These are phyloP conservation scores for Papiliotrema fonsecae DNA, from an alignment of 1,284 basidiomycete species.

Conservation along the genomic window DNA sequence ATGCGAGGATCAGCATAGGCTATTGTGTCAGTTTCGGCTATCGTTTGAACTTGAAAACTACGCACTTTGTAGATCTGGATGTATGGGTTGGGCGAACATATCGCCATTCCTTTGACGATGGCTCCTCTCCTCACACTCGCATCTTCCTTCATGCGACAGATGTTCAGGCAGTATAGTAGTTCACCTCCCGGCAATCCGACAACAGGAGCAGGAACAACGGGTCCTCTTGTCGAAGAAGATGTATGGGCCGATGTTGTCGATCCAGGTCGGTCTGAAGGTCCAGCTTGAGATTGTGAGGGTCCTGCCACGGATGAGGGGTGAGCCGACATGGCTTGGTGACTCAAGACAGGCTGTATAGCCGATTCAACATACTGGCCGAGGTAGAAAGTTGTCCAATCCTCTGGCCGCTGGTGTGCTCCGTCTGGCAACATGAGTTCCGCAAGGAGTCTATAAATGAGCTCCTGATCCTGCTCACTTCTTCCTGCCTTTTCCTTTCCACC, in stretches of 20 bases:
- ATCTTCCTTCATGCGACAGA: slow-evolving; percentile 94
- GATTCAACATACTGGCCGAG: slow-evolving; percentile 87
- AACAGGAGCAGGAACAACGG: too few species aligned
- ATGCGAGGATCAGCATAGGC: slow-evolving; percentile 87
- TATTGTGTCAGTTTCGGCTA: slow-evolving; percentile 48
- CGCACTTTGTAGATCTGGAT: slow-evolving; percentile 95
- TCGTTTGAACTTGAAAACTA: slow-evolving; percentile 4
- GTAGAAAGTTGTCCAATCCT: slow-evolving; percentile 99
- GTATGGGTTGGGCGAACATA: slow-evolving; percentile 90
- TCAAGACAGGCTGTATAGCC: slow-evolving; percentile 76
- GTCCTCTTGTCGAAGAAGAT: too few species aligned
- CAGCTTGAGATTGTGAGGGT: too few species aligned
- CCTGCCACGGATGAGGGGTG: too few species aligned
- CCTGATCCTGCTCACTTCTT: too few species aligned
- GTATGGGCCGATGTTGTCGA: too few species aligned
- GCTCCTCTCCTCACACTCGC: slow-evolving; percentile 85
- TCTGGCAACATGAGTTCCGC: slow-evolving; percentile 98
- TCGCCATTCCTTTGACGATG: slow-evolving; percentile 90
- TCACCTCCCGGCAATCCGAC: slow-evolving; percentile 52
- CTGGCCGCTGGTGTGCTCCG: slow-evolving; percentile 86
- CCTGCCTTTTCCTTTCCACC: too few species aligned
- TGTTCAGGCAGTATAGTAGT: slow-evolving; percentile 83
- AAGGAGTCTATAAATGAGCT: slow-evolving; percentile 59
- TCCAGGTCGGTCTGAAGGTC: too few species aligned
- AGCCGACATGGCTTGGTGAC: too few species aligned